Evolutionary conservation across 257 asterid genomes (phyloP).

Genomic region (Ehretia macrophylla): DNA sequence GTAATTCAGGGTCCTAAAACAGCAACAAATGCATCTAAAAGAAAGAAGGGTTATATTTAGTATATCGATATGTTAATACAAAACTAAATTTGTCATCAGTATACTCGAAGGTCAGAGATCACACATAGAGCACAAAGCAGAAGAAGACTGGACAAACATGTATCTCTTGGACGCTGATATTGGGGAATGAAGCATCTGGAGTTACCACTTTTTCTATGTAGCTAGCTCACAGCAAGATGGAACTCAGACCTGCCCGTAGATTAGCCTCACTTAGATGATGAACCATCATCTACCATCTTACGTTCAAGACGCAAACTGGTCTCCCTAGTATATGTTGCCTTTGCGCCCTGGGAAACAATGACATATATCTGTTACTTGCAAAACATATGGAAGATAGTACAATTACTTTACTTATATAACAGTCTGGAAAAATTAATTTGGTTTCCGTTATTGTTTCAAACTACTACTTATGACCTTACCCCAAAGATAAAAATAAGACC

Average conservation of each 20-base stretch:
- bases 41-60: neutral
- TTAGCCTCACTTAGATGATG: conserved; percentile 13
- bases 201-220: too few relatives aligned
- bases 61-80: neutral
- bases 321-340: conserved; percentile 31
- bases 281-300: conserved; percentile 9
- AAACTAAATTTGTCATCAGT: neutral
- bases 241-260: too few relatives aligned
- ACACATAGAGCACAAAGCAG: neutral
- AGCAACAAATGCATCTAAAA: too few relatives aligned
- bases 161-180: too few relatives aligned
- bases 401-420: neutral
- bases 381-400: neutral
- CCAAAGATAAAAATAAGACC: too few relatives aligned
- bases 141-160: too few relatives aligned
- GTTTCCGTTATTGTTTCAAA: too few relatives aligned
- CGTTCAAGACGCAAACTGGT: conserved; percentile 41
- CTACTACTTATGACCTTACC: too few relatives aligned
- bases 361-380: neutral
- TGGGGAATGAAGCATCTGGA: too few relatives aligned
- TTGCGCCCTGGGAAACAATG: conserved; percentile 46
- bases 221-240: neutral
- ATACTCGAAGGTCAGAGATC: neutral
- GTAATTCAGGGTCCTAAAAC: neutral
- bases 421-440: neutral